Conservation (phyloP, 2,329 filamentous ascomycete genomes). For the Alternaria ventricosa region DNA sequence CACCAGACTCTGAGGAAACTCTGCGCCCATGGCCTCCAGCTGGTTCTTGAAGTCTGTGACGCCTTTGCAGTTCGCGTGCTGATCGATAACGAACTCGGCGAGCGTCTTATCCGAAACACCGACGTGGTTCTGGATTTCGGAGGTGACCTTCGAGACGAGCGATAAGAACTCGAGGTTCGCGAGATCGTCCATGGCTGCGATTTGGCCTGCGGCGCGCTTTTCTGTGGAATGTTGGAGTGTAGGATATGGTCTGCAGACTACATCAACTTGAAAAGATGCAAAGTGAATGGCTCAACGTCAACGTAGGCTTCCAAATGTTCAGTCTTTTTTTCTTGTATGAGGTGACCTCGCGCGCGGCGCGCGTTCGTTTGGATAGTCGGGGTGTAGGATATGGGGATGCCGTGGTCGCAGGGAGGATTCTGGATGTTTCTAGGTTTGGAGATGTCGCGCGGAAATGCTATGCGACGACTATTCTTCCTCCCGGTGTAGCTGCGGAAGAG, state of each 20-base stretch:
- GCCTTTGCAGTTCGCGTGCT: slow-evolving; percentile 76
- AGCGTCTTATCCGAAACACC: slow-evolving; percentile 93
- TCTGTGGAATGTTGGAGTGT: background rate
- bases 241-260: background rate
- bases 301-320: background rate
- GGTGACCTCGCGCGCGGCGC: background rate
- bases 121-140: slow-evolving; percentile 92
- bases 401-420: background rate
- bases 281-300: background rate
- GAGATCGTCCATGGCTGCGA: slow-evolving; percentile 78
- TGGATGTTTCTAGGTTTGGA: background rate
- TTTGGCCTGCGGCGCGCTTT: slow-evolving; percentile 4
- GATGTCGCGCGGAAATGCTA: background rate
- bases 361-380: slow-evolving; percentile 3
- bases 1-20: slow-evolving; percentile 83
- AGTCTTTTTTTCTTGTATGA: background rate
- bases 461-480: background rate
- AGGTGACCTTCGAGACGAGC: slow-evolving; percentile 92
- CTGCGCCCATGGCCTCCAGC: slow-evolving; percentile 78
- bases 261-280: background rate
- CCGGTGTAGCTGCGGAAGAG: background rate
- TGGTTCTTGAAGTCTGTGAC: slow-evolving; percentile 77
- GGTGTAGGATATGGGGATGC: background rate
- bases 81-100: slow-evolving; percentile 93
- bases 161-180: slow-evolving; percentile 90